Evolutionary conservation across 305 asterid species (phyloP).

Genomic region (Solanum aculeatissimum): DNA sequence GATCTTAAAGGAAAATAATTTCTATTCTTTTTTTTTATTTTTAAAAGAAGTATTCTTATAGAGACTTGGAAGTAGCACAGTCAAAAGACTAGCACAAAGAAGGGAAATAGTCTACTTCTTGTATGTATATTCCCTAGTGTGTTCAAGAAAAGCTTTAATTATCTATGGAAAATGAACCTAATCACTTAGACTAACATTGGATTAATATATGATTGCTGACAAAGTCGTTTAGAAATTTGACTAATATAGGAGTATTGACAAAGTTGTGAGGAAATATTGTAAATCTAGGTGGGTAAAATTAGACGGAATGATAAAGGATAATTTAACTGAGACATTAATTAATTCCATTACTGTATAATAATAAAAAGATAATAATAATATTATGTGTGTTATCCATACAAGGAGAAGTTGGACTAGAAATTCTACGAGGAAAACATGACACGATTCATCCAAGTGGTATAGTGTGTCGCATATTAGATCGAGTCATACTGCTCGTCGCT

Average conservation of each 20-base stretch:
- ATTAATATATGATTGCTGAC: not conserved
- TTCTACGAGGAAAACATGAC: not conserved
- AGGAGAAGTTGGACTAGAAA: not conserved
- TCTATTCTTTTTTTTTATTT: too few species aligned
- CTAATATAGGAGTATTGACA: not conserved
- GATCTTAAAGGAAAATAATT: not conserved
- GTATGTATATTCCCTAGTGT: too few species aligned
- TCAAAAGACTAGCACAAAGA: not conserved
- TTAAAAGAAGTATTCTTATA: too few species aligned
- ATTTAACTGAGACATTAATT: not conserved
- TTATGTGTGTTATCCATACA: not conserved
- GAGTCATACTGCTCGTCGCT: not conserved
- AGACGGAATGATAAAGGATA: not conserved
- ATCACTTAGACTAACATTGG: not conserved
- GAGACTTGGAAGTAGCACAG: not conserved
- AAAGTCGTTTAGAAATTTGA: not conserved
- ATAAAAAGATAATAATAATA: too few species aligned
- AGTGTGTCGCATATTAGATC: not conserved
- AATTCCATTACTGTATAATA: not conserved
- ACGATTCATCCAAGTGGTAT: not conserved
- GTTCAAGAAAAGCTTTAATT: not conserved
- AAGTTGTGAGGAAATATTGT: not conserved
- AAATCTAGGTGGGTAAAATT: not conserved
- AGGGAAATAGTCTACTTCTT: not conserved
- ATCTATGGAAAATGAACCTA: not conserved